Base-by-base conservation (phyloP, 345 rosid genomes). In the Euphorbia lathyris region DNA sequence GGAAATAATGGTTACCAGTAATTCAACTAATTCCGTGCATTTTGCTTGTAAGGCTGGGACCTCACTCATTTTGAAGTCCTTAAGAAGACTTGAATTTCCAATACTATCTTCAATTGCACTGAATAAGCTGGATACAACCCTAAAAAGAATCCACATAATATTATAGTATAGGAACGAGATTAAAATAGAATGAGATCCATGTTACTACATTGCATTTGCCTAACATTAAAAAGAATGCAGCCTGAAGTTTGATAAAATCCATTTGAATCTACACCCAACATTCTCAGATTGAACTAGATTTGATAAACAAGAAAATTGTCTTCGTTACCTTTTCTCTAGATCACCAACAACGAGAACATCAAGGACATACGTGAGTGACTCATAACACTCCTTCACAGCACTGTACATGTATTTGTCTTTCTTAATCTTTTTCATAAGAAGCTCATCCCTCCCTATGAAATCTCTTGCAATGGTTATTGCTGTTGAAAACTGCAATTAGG, bases 341-440 rank as follows among this genome's bases (percentile, higher is more conserved):
- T 87, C 78, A 34, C 98, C 95, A 25, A 88, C 82, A 65, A 91
- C 80, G 77, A 94, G 97, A 81, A 87, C 77, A 72, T 87, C 91
- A 67, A 94, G 87, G 80, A 94, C 87, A 86, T 81, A 77, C 86
- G 88, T 89, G 78, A 91, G 71, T 66, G 95, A 89, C 74, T 91
- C 96, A 27, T 88, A 94, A 80, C 97, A 86, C 80, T 94, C 98
- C 78, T 76, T 90, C 51, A 88, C 87, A 60, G 96, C 96, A 73
- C 70, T 76, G 79, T 86, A 84, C 98, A 94, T 94, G 85, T 87
- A 88, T 81, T 86, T 84, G 76, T 94, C 98, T 72, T 79, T 94
- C 63, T 79, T 87, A 70, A 94, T 82, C 84, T 82, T 94, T 76
- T 83, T 79, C 69, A 78, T 77, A 57, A 94, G 98, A 73, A 25